Percentiles rank a stretch among this genome's conserved stretches.
These are phyloP conservation scores for Cyberlindnera samutprakarnensis DNA, from an alignment of 805 yeast species.

Conservation along the genomic window DNA sequence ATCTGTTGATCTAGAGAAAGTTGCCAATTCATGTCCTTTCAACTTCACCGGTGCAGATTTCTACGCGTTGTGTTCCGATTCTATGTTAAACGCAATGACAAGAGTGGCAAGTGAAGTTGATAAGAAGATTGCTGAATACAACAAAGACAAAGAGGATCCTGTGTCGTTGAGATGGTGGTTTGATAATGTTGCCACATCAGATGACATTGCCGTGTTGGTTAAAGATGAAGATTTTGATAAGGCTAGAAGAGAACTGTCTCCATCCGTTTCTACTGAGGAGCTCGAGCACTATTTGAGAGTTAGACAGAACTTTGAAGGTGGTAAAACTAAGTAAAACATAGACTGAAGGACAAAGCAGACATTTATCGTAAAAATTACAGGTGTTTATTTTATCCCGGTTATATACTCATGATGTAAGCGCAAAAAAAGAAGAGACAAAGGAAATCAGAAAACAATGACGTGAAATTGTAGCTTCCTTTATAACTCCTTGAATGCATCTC, in stretches of 20 bases:
- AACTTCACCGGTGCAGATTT: constrained; percentile 98
- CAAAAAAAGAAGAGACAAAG: too few relatives aligned
- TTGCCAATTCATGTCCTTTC: constrained; percentile 73
- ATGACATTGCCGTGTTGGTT: constrained; percentile 66
- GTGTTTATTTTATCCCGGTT: too few relatives aligned
- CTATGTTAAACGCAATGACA: constrained; percentile 95
- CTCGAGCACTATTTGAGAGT: constrained; percentile 72
- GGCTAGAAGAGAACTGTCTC: constrained; percentile 64
- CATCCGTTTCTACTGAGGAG: constrained; percentile 86
- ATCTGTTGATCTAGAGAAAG: constrained; percentile 46
- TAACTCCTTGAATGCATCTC: constrained; percentile 87
- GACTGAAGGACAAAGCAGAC: too few relatives aligned
- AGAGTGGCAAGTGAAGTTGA: constrained; percentile 78
- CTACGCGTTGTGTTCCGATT: constrained; percentile 91
- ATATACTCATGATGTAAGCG: too few relatives aligned
- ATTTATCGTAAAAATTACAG: too few relatives aligned
- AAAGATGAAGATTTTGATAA: constrained; percentile 66
- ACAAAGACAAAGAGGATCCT: constrained; percentile 33
- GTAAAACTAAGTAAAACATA: too few relatives aligned
- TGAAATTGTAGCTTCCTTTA: too few relatives aligned
- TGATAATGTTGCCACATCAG: constrained; percentile 62
- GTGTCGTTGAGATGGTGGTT: constrained; percentile 85
- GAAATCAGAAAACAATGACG: too few relatives aligned
- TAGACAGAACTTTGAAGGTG: constrained; percentile 78
- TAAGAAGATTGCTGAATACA: constrained; percentile 45